Evolutionary conservation across 208 protist species (phyloP).

Genomic region (Trypanosoma cruzi): DNA sequence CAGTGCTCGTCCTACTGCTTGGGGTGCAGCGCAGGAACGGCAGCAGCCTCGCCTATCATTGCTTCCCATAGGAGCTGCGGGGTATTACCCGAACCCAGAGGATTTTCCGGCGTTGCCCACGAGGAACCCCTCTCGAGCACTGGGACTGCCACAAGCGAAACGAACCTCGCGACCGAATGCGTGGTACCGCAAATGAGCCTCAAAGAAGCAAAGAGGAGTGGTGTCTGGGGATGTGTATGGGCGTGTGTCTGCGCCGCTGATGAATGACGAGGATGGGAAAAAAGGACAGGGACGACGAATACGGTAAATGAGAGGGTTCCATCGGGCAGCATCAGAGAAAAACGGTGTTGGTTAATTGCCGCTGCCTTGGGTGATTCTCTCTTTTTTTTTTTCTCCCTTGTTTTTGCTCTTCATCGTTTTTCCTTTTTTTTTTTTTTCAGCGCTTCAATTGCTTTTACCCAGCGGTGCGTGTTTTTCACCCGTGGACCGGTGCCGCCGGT

Average conservation of each 20-base stretch:
- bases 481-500: not conserved
- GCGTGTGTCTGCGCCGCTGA: too few relatives aligned
- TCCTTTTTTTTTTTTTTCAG: not conserved
- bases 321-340: not conserved
- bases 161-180: slow-evolving; percentile 15
- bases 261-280: not conserved
- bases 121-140: slow-evolving; percentile 16
- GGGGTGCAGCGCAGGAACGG: slow-evolving; percentile 1
- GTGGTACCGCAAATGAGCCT: slow-evolving; percentile 7
- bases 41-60: slow-evolving; percentile 6
- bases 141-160: slow-evolving; percentile 22
- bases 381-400: slow-evolving; percentile 5
- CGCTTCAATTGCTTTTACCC: not conserved
- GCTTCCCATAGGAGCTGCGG: slow-evolving; percentile 9
- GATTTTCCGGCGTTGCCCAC: slow-evolving; percentile 53
- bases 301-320: not conserved
- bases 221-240: too few relatives aligned
- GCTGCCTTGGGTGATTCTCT: not conserved
- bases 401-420: too few relatives aligned
- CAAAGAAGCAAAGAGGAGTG: not conserved
- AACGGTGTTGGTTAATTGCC: not conserved
- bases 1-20: not conserved
- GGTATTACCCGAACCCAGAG: slow-evolving; percentile 33
- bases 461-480: not conserved
- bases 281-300: not conserved